These are phyloP conservation scores for Stagonosporopsis tanaceti DNA, from an alignment of 2,329 filamentous ascomycete genomes.

Conservation along the genomic window DNA sequence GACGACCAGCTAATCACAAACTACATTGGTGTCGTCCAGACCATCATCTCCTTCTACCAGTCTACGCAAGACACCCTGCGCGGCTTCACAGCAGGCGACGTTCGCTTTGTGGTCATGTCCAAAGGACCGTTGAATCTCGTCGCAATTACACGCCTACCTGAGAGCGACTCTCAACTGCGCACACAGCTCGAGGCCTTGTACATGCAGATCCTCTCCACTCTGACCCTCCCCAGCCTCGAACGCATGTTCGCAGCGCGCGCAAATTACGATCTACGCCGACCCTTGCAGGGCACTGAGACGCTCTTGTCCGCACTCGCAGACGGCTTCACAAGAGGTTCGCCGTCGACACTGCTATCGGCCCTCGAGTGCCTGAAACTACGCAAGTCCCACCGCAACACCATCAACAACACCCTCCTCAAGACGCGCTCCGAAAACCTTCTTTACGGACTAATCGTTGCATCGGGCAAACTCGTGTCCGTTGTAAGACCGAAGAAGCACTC, in stretches of 20 bases:
- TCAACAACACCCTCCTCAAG: constrained; percentile 88
- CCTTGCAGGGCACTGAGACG: constrained; percentile 88
- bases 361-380: constrained; percentile 92
- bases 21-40: constrained; percentile 94
- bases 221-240: constrained; percentile 86
- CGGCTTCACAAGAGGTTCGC: constrained; percentile 91
- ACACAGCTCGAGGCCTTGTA: constrained; percentile 92
- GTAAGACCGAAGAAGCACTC: constrained; percentile 94
- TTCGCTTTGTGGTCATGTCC: constrained; percentile 84
- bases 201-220: constrained; percentile 96
- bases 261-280: constrained; percentile 90
- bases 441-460: constrained; percentile 92
- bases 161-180: constrained; percentile 87
- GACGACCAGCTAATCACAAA: constrained; percentile 89
- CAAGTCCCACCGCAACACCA: constrained; percentile 83
- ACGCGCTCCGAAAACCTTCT: constrained; percentile 79
- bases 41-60: constrained; percentile 96
- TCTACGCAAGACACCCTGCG: constrained; percentile 77
- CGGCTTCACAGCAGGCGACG: constrained; percentile 85
- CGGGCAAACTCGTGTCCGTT: constrained; percentile 91
- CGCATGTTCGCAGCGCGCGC: constrained; percentile 89
- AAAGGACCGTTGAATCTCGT: constrained; percentile 91
- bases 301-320: constrained; percentile 91
- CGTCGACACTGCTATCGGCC: constrained; percentile 85
- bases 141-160: constrained; percentile 89